These are phyloP conservation scores for Acanthamoeba castellanii DNA, from an alignment of 208 protist genomes.

Conservation along the genomic window DNA sequence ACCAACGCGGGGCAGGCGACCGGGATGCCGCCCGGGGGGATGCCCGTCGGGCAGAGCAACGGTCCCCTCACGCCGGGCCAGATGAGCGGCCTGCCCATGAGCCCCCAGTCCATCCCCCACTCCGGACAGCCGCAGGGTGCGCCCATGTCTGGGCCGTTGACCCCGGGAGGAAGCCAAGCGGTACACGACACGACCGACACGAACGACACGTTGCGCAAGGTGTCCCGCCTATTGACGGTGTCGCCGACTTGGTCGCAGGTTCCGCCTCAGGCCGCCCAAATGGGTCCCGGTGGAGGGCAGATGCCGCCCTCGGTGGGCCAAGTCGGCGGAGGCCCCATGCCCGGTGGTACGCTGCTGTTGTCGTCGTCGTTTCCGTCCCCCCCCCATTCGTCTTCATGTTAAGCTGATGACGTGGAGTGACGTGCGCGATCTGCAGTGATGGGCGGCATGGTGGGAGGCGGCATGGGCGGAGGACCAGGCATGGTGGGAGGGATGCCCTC, in stretches of 20 bases:
- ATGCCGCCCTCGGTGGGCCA: neutral
- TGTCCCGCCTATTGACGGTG: neutral
- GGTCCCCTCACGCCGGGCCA: conserved; percentile 3
- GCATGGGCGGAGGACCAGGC: neutral
- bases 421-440: neutral
- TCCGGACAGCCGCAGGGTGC: neutral
- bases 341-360: too few relatives aligned
- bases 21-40: conserved; percentile 13
- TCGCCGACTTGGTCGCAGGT: neutral
- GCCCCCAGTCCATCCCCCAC: neutral
- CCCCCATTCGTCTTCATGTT: too few relatives aligned
- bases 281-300: neutral
- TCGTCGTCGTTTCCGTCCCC: too few relatives aligned
- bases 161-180: neutral
- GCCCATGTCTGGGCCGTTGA: conserved; percentile 8
- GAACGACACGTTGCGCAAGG: neutral
- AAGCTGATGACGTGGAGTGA: neutral
- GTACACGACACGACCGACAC: neutral
- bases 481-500: neutral
- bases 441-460: neutral
- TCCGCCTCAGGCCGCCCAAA: neutral
- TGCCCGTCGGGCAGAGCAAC: conserved; percentile 9
- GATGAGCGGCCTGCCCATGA: conserved; percentile 42
- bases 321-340: neutral
- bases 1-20: neutral